These are phyloP conservation scores for Scheffersomyces illinoinensis DNA, from an alignment of 1,139 yeast genomes.

Conservation along the genomic window DNA sequence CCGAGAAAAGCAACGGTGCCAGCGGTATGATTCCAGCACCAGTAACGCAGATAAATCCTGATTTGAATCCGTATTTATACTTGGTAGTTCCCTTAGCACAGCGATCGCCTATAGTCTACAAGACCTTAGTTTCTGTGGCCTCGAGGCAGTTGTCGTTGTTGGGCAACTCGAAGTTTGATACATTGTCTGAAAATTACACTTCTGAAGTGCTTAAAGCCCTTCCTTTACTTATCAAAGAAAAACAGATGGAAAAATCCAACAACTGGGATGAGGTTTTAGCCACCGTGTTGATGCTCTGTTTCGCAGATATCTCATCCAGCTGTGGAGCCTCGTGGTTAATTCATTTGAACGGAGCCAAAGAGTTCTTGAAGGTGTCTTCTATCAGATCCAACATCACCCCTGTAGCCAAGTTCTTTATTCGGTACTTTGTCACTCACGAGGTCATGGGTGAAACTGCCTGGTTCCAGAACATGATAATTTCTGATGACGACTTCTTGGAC, in stretches of 20 bases:
- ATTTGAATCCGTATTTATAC: constrained; percentile 34
- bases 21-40: constrained; percentile 3
- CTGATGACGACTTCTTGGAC: constrained; percentile 25
- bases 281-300: constrained; percentile 36
- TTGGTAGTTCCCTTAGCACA: constrained; percentile 34
- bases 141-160: constrained; percentile 32
- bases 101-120: constrained; percentile 27
- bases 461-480: constrained; percentile 17
- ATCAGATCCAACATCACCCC: constrained; percentile 21
- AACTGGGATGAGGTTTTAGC: constrained; percentile 42
- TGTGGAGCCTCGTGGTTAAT: constrained; percentile 38
- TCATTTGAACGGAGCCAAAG: constrained; percentile 36
- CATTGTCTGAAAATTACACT: constrained; percentile 23
- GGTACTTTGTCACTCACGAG: constrained; percentile 39
- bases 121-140: constrained; percentile 32
- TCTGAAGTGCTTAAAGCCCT: constrained; percentile 24
- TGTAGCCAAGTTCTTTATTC: constrained; percentile 28
- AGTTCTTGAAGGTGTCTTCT: constrained; percentile 23
- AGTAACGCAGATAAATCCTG: constrained; percentile 14
- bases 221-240: constrained; percentile 25
- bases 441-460: constrained; percentile 43
- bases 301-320: constrained; percentile 37
- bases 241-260: constrained; percentile 15
- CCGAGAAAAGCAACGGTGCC: constrained; percentile 6
- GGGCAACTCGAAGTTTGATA: constrained; percentile 24